Conservation (phyloP, 73 alveolate genomes). For the Stentor coeruleus region DNA sequence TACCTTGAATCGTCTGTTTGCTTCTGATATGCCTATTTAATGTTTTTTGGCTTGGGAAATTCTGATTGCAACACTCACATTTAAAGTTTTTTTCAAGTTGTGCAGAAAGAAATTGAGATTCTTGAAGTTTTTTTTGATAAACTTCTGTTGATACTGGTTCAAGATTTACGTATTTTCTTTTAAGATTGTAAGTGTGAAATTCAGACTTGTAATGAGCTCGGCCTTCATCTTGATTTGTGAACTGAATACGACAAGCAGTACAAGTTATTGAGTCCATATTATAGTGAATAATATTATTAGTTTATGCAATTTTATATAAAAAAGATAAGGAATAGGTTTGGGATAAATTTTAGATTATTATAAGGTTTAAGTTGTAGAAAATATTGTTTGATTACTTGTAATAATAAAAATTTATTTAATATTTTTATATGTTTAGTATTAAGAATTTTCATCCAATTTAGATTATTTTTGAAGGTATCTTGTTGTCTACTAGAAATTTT, state of each 20-base stretch:
- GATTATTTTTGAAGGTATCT: too few relatives aligned
- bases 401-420: too few relatives aligned
- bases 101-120: conserved; percentile 5
- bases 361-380: too few relatives aligned
- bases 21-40: background rate
- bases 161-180: conserved; percentile 44
- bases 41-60: background rate
- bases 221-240: conserved; percentile 31
- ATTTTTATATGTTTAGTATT: too few relatives aligned
- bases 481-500: too few relatives aligned
- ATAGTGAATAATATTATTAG: background rate
- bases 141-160: conserved; percentile 54
- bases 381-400: too few relatives aligned
- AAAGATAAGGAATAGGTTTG: too few relatives aligned
- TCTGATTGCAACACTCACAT: conserved; percentile 26
- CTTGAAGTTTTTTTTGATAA: conserved; percentile 32
- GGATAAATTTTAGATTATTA: too few relatives aligned
- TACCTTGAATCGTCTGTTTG: background rate
- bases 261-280: conserved; percentile 38
- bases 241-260: conserved; percentile 45
- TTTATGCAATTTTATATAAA: too few relatives aligned
- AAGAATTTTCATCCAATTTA: too few relatives aligned
- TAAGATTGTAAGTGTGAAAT: conserved; percentile 51
- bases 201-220: conserved; percentile 48
- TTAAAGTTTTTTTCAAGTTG: background rate